Evolutionary conservation across 75 land plant genomes (phyloP), one percentile per base, ranked within the genome.

Genomic region (Cupressus sempervirens): DNA sequence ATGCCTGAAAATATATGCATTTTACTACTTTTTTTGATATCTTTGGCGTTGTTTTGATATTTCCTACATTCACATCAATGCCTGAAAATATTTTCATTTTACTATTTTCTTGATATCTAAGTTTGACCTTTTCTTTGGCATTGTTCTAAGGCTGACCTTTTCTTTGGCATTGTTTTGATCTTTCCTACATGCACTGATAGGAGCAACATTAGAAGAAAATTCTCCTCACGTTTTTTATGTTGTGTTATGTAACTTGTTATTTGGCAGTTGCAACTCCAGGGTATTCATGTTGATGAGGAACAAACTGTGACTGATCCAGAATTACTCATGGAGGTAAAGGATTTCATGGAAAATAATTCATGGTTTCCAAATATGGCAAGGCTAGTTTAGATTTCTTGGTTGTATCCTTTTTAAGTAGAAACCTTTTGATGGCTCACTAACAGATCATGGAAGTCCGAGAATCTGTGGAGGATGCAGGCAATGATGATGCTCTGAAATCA

Each of bases 401-500:
- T 26, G 3, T 70, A 32, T 29, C 35, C 35, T 70, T 70, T 30
- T 10, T 23, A 77, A 77, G 46, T 77, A 70, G 48, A 26, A 38
- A 77, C 29, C 29, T 43, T 41, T 77, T 26, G 43, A 41, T 16
- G 48, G 1, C 48, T 77, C 43, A 46, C 26, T 77, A 23, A n/a
- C 50, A 95, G 98, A 93, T 94, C 40, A 87, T 96, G 96, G 98
- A 96, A 84, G 86, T 94, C 36, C 88, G 96, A 88, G 96, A 96
- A 91, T 86, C 93, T 84, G 92, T 96, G 16, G 96, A 94, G 70
- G 96, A 93, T 43, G 89, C 93, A 53, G 72, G 62, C 23, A 88
- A 84, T 56, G 76, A 90, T 65, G 84, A 89, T 35, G 54, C 86
- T 38, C 88, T 96, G 54, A 84, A 89, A 38, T 72, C 87, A 73